These are phyloP conservation scores for Oryza longistaminata DNA, from an alignment of 176 grass and related monocot species.

Conservation along the genomic window DNA sequence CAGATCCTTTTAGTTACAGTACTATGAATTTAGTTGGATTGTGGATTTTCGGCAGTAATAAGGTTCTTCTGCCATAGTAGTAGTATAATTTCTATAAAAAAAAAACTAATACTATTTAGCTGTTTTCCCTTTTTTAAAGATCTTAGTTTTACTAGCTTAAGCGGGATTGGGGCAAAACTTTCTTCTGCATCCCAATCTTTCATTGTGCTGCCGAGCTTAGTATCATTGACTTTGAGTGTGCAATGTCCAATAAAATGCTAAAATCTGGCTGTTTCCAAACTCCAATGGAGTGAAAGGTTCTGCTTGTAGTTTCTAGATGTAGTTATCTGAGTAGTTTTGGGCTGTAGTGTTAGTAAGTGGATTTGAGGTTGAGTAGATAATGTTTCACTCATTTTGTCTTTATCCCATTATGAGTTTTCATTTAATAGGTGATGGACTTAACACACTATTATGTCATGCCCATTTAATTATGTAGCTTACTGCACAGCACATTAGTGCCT, in stretches of 20 bases:
- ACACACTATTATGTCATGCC: background rate
- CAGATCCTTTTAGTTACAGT: background rate
- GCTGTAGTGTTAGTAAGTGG: background rate
- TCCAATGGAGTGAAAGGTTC: background rate
- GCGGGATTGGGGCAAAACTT: background rate
- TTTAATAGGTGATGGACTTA: background rate
- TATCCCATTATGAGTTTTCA: background rate
- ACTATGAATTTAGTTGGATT: background rate
- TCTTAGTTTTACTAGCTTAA: background rate
- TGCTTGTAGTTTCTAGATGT: background rate
- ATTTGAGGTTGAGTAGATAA: background rate
- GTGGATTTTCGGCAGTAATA: background rate
- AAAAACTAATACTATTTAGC: background rate
- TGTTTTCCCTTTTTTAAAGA: background rate
- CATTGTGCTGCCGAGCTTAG: background rate
- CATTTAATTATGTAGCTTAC: constrained; percentile 7
- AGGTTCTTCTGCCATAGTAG: background rate
- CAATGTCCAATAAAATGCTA: constrained; percentile 9
- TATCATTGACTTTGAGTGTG: background rate
- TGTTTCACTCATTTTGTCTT: background rate
- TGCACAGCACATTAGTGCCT: background rate
- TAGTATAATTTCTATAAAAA: background rate
- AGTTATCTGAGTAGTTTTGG: background rate
- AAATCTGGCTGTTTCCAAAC: constrained; percentile 1
- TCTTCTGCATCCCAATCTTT: background rate